Base-by-base conservation (phyloP, 805 yeast species). In the Hanseniaspora thailandica region DNA sequence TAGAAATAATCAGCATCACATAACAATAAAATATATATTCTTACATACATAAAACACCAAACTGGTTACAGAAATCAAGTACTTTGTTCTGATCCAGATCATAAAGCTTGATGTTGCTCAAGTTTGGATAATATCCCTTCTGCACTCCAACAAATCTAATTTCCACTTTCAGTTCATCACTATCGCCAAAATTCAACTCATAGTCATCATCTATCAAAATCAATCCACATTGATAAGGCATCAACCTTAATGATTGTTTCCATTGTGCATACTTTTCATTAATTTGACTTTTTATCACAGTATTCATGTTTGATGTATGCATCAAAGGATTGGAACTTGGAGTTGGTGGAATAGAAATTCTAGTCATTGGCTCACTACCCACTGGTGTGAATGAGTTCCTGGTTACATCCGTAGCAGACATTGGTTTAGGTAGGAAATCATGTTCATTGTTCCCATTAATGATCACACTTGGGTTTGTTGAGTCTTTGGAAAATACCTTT, bases 121-220 rank as follows among this genome's bases (percentile, higher is more conserved):
- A 48, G 7, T 61, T 60, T 6, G 67, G 59, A 33, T 63, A 64
- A 34, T 61, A 66, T 1, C 69, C 69, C 15, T 60, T 56, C 47
- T 59, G 58, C 5, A 66, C 58, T 6, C 65, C 66, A 19, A 66
- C 59, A 38, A 67, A 61, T 28, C 60, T 58, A 33, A 67, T 55
- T 15, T 60, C 63, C 3, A 62, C 63, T 28, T 60, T 59, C 47
- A 60, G 58, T 7, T 68, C 61, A 31, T 63, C 64, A 12, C 57
- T 57, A 9, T 66, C 58, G 1, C 62, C 46, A 35, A 50, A 50
- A 2, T 39, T 20, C 6, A 66, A 53, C 45, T 64, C 65, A 52
- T 59, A 63, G 39, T 67, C 70, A 45, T 66, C 66, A 3, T 68
- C 60, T 5, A 66, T 56, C 13, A 67, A 54, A 3, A 67, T 62